These are phyloP conservation scores for Ustilago trichophora DNA, from an alignment of 1,284 basidiomycete species.

Conservation along the genomic window DNA sequence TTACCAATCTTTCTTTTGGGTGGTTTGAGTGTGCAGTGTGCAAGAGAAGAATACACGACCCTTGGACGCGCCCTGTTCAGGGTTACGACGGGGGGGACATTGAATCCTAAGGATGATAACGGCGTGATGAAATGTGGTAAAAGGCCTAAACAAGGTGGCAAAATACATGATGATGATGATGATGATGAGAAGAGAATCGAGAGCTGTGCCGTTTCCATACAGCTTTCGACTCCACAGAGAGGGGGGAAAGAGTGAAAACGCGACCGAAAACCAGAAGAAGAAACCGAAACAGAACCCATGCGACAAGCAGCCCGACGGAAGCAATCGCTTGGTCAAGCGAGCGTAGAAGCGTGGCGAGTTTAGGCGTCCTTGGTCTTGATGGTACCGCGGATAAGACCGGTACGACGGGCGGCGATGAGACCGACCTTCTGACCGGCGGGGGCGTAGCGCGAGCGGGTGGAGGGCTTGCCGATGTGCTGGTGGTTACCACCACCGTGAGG, in stretches of 20 bases:
- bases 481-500: conserved; percentile 68
- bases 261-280: not conserved
- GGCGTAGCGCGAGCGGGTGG: conserved; percentile 59
- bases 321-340: no score
- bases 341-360: conserved; percentile 1
- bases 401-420: conserved; percentile 65
- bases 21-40: conserved; percentile 10
- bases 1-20: conserved; percentile 29
- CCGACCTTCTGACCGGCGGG: conserved; percentile 66
- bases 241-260: no score
- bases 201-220: conserved; percentile 26
- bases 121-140: conserved; percentile 1
- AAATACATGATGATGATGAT: conserved; percentile 18
- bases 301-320: no score
- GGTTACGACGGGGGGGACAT: no score
- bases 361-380: conserved; percentile 63
- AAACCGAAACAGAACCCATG: no score
- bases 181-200: not conserved
- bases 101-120: conserved; percentile 6
- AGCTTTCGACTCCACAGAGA: conserved; percentile 2
- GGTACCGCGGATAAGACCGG: conserved; percentile 67
- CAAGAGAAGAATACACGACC: no score
- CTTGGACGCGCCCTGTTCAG: no score
- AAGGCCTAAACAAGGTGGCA: not conserved
- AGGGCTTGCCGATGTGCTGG: conserved; percentile 67